Conservation (phyloP, 73 alveolate species). For the Paraurostyla sp. region DNA sequence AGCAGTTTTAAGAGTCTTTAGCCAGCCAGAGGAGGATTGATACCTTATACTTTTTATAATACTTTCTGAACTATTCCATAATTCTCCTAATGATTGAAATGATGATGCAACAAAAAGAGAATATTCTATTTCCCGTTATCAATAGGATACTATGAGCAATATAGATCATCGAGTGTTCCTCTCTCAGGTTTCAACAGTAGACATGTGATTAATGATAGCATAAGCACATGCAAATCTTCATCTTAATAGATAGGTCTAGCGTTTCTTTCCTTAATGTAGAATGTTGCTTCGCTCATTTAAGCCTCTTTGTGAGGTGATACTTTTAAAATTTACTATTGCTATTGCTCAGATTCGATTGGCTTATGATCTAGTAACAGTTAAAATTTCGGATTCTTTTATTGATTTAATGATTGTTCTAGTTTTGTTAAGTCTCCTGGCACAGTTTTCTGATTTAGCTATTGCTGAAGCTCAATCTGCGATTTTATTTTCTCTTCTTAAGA, state of each 20-base stretch:
- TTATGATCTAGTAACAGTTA: slow-evolving; percentile 62
- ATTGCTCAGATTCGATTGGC: not conserved
- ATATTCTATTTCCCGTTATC: slow-evolving; percentile 95
- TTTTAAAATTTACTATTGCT: too few relatives aligned
- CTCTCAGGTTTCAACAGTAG: slow-evolving; percentile 95
- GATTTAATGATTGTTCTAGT: slow-evolving; percentile 34
- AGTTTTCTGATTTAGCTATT: slow-evolving; percentile 1
- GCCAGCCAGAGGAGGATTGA: slow-evolving; percentile 94
- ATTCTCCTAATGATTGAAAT: slow-evolving; percentile 93
- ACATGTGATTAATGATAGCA: slow-evolving; percentile 88
- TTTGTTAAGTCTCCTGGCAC: slow-evolving; percentile 56
- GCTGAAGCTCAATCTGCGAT: not conserved
- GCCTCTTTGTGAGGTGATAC: too few relatives aligned
- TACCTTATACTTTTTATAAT: slow-evolving; percentile 82
- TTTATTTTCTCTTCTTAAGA: slow-evolving; percentile 28
- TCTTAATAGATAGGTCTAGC: slow-evolving; percentile 95
- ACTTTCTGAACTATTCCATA: slow-evolving; percentile 86
- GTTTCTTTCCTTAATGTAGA: slow-evolving; percentile 91
- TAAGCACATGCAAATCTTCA: slow-evolving; percentile 95
- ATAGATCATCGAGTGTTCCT: slow-evolving; percentile 97
- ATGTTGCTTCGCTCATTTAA: slow-evolving; percentile 39
- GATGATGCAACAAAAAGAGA: slow-evolving; percentile 95
- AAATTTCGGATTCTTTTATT: slow-evolving; percentile 56
- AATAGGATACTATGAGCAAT: slow-evolving; percentile 96
- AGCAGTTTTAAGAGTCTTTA: slow-evolving; percentile 94